Percentiles rank a stretch among this genome's conserved stretches.
Conservation (phyloP, 495 filamentous ascomycete species). For the Massariosphaeria phaeospora region DNA sequence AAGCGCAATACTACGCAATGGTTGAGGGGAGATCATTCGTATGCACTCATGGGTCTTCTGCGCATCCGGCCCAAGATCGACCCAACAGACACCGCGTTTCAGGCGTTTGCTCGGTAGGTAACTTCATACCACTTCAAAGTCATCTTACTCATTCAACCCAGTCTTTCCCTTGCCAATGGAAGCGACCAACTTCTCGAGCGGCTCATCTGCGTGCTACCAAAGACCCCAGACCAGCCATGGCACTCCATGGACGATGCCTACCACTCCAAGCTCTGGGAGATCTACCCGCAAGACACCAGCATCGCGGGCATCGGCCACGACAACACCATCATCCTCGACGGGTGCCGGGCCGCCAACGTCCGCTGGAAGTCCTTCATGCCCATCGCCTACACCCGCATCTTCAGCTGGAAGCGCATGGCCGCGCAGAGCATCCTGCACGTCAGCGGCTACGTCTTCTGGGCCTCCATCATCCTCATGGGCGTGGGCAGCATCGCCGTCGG, state of each 20-base stretch:
- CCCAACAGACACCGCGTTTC: constrained; percentile 42
- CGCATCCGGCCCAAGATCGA: constrained; percentile 38
- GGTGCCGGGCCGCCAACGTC: constrained; percentile 35
- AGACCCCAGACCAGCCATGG: constrained; percentile 31
- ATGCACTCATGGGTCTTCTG: constrained; percentile 48
- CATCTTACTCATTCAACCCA: not conserved
- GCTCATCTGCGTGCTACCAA: constrained; percentile 41
- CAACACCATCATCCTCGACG: constrained; percentile 44
- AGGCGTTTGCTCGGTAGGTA: constrained; percentile 43
- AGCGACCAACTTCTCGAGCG: constrained; percentile 46
- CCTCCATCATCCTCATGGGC: constrained; percentile 7
- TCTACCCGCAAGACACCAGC: constrained; percentile 40
- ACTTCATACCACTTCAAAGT: not conserved
- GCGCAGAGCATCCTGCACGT: constrained; percentile 15
- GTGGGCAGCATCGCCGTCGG: not conserved
- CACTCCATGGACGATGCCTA: constrained; percentile 38
- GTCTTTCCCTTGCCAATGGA: constrained; percentile 44
- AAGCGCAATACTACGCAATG: constrained; percentile 28
- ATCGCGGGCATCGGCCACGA: constrained; percentile 42
- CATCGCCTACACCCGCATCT: constrained; percentile 16
- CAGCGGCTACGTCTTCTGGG: constrained; percentile 3
- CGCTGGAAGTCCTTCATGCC: constrained; percentile 40
- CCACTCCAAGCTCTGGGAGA: constrained; percentile 44
- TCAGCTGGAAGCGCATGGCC: constrained; percentile 26
- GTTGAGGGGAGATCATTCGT: constrained; percentile 41